A percentile compares a stretch with the other conserved stretches of the same genome.
phyloP scores from a whole-genome alignment of 1,139 yeast species.

The Wickerhamiella pararugosa region DNA sequence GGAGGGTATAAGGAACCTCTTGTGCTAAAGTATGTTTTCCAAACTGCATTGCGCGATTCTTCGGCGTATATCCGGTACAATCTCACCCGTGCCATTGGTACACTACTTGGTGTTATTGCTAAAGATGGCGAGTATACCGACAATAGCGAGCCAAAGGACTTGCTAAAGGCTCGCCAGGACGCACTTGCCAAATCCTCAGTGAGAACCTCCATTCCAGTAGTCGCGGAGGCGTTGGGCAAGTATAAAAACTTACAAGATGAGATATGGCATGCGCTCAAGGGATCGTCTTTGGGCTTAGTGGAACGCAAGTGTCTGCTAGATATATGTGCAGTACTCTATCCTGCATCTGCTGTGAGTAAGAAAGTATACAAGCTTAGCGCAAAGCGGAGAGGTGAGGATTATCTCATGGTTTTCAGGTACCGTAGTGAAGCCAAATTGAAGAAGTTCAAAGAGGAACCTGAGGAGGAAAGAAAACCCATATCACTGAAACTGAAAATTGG shows the following conservation, averaged over 20 bases:
- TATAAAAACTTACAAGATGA: conserved; percentile 45
- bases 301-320: conserved; percentile 53
- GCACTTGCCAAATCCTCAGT: conserved; percentile 33
- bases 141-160: conserved; percentile 19
- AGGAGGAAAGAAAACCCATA: background rate
- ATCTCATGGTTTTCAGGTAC: conserved; percentile 14
- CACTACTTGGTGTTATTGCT: conserved; percentile 54
- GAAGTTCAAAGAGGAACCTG: conserved; percentile 1
- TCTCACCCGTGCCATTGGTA: conserved; percentile 34
- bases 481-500: conserved; percentile 3
- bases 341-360: conserved; percentile 48
- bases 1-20: conserved; percentile 63
- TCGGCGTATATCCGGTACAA: conserved; percentile 39
- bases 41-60: conserved; percentile 41
- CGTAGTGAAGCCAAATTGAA: conserved; percentile 13
- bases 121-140: conserved; percentile 33
- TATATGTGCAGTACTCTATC: conserved; percentile 46
- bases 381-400: conserved; percentile 22
- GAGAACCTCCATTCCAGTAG: conserved; percentile 47
- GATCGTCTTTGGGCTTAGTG: conserved; percentile 35
- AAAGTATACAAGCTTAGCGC: conserved; percentile 52
- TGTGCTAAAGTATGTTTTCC: conserved; percentile 47
- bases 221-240: conserved; percentile 50
- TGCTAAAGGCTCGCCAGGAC: conserved; percentile 32
- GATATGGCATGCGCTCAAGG: conserved; percentile 58